Conservation (phyloP, 495 filamentous ascomycete species). For the Aspergillus incahuasiensis region DNA sequence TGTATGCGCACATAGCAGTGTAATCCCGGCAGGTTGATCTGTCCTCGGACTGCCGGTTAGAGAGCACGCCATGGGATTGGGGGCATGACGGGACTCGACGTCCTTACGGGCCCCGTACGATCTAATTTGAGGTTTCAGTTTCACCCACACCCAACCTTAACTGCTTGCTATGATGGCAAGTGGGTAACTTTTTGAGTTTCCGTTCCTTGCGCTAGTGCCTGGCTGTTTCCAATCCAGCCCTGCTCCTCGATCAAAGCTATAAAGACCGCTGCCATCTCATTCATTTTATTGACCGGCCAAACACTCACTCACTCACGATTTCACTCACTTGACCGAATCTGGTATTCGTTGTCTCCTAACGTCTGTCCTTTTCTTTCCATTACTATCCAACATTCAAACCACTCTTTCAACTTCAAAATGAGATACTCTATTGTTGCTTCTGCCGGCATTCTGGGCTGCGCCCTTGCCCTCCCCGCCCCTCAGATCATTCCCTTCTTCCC, state of each 20-base stretch:
- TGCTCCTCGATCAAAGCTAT: slow-evolving; percentile 2
- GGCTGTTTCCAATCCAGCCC: neutral
- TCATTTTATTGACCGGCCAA: neutral
- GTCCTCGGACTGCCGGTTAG: neutral
- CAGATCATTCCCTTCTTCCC: neutral
- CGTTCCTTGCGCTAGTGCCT: neutral
- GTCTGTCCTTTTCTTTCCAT: neutral
- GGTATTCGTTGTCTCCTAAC: slow-evolving; percentile 9
- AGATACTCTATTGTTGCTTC: slow-evolving; percentile 13
- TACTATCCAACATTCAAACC: slow-evolving; percentile 1
- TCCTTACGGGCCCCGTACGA: neutral
- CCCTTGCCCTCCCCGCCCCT: slow-evolving; percentile 17
- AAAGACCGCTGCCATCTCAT: slow-evolving; percentile 4
- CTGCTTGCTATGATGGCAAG: neutral
- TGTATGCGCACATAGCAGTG: neutral
- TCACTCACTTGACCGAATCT: slow-evolving; percentile 9
- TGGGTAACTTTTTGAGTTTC: slow-evolving; percentile 5
- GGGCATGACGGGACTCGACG: neutral
- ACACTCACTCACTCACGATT: neutral
- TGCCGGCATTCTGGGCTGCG: slow-evolving; percentile 16
- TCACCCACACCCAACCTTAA: neutral
- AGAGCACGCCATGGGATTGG: neutral
- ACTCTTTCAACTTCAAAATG: slow-evolving; percentile 16
- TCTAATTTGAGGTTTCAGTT: slow-evolving; percentile 3
- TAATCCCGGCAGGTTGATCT: neutral